phyloP scores from a whole-genome alignment of 352 stramenopile species.

The Achlya hypogyna region DNA sequence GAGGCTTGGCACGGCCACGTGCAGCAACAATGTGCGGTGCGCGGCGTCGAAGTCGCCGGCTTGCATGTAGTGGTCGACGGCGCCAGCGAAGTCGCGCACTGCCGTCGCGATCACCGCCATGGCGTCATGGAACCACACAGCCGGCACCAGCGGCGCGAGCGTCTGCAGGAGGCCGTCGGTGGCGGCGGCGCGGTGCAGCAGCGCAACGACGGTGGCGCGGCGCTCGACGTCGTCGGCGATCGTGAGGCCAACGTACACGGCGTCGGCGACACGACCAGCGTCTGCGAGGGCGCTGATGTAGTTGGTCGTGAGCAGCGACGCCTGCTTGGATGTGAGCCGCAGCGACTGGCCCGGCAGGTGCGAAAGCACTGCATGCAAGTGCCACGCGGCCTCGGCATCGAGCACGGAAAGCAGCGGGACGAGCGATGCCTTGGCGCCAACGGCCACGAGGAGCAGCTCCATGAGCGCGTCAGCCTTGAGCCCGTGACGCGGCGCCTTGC shows the following conservation, averaged over 20 bases:
- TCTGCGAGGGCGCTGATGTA: slow-evolving; percentile 73
- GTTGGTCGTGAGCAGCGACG: slow-evolving; percentile 72
- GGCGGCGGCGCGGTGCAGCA: slow-evolving; percentile 63
- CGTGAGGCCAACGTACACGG: slow-evolving; percentile 71
- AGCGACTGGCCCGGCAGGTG: slow-evolving; percentile 67
- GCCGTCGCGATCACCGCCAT: slow-evolving; percentile 43
- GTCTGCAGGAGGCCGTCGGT: slow-evolving; percentile 23
- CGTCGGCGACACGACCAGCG: slow-evolving; percentile 52
- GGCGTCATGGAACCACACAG: slow-evolving; percentile 61
- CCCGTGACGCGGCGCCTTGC: slow-evolving; percentile 27
- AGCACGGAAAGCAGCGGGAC: slow-evolving; percentile 23
- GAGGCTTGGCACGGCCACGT: slow-evolving; percentile 48
- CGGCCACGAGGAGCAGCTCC: slow-evolving; percentile 61
- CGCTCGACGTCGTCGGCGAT: slow-evolving; percentile 51
- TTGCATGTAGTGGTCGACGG: slow-evolving; percentile 69
- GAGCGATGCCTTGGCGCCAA: slow-evolving; percentile 28
- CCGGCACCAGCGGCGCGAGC: slow-evolving; percentile 38
- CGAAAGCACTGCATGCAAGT: slow-evolving; percentile 61
- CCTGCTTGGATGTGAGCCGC: slow-evolving; percentile 34
- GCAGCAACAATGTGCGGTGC: slow-evolving; percentile 45
- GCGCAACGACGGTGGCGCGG: slow-evolving; percentile 37
- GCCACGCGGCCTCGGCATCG: slow-evolving; percentile 58
- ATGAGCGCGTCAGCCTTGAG: slow-evolving; percentile 53
- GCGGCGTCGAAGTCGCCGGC: slow-evolving; percentile 49
- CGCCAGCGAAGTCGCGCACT: slow-evolving; percentile 42